Evolutionary conservation across 2,329 filamentous ascomycete species (phyloP).

Genomic region (Penicillium sp.): DNA sequence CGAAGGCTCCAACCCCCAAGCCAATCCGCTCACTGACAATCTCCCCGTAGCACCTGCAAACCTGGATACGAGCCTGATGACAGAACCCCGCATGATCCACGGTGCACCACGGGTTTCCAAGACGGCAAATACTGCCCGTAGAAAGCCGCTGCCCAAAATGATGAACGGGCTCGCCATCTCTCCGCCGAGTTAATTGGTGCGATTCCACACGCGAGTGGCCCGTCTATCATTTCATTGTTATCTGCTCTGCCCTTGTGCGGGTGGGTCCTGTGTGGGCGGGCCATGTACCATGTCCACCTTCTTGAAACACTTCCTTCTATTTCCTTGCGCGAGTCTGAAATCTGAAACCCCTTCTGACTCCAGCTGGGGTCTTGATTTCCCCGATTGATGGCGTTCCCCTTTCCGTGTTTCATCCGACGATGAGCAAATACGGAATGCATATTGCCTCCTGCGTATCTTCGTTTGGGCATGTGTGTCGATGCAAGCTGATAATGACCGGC

Average conservation of each 20-base stretch:
- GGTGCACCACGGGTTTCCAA: slow-evolving; percentile 69
- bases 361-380: slow-evolving; percentile 1
- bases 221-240: slow-evolving; percentile 4
- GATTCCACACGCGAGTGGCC: slow-evolving; percentile 13
- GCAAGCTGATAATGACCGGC: slow-evolving; percentile 10
- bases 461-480: slow-evolving; percentile 1
- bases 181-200: slow-evolving; percentile 32
- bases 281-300: not conserved
- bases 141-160: slow-evolving; percentile 46
- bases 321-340: not conserved
- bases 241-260: not conserved
- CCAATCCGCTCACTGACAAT: slow-evolving; percentile 42
- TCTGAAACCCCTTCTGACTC: not conserved
- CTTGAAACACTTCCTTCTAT: not conserved
- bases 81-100: slow-evolving; percentile 85
- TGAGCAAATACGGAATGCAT: not conserved
- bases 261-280: not conserved
- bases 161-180: slow-evolving; percentile 44
- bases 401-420: not conserved
- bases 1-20: slow-evolving; percentile 7
- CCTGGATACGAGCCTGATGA: slow-evolving; percentile 83
- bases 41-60: slow-evolving; percentile 67
- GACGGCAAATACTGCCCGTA: slow-evolving; percentile 42
- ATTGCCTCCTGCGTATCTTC: not conserved
- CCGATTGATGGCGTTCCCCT: not conserved